phyloP scores from a whole-genome alignment of 148 eudicot species.

The Vaccinium macrocarpon region DNA sequence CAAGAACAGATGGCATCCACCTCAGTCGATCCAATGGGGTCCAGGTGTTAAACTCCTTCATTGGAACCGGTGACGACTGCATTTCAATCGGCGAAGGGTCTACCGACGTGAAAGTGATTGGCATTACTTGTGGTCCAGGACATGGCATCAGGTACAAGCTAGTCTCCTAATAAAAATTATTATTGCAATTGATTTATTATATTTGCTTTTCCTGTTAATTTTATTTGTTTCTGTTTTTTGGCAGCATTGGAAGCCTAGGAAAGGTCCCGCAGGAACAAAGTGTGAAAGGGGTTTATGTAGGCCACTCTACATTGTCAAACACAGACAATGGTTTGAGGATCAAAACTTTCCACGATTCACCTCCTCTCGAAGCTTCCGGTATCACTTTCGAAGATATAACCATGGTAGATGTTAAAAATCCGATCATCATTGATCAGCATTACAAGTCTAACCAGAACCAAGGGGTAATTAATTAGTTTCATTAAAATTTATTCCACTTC shows the following conservation, averaged over 20 bases:
- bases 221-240: neutral
- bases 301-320: constrained; percentile 35
- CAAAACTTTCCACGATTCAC: constrained; percentile 39
- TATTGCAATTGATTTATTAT: neutral
- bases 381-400: constrained; percentile 40
- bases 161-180: too few species aligned
- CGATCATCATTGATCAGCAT: constrained; percentile 56
- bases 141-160: constrained; percentile 55
- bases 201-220: neutral
- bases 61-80: constrained; percentile 60
- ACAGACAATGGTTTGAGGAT: constrained; percentile 60
- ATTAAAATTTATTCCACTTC: neutral
- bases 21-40: constrained; percentile 33
- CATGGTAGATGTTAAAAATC: constrained; percentile 40
- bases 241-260: constrained; percentile 53
- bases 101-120: constrained; percentile 20
- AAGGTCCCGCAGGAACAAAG: constrained; percentile 17
- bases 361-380: constrained; percentile 21
- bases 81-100: constrained; percentile 52
- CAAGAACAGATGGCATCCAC: constrained; percentile 63
- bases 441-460: constrained; percentile 20
- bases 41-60: constrained; percentile 25
- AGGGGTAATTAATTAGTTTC: constrained; percentile 24
- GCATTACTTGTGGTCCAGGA: constrained; percentile 53
- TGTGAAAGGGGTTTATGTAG: constrained; percentile 35